phyloP scores from a whole-genome alignment of 345 rosid genomes.

The Euphorbia peplus region DNA sequence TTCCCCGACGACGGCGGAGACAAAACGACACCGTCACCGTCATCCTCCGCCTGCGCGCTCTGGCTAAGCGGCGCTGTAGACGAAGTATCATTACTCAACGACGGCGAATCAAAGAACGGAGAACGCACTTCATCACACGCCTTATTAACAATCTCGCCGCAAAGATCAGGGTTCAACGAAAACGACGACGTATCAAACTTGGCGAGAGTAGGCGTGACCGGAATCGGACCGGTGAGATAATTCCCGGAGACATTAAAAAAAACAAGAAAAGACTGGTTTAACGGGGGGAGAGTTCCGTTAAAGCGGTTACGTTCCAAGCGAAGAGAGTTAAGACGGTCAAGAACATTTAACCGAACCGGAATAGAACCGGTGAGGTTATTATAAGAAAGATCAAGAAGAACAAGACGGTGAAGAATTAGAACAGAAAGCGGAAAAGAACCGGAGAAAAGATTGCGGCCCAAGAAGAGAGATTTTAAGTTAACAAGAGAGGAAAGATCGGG shows the following conservation, averaged over 20 bases:
- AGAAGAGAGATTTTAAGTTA: conserved; percentile 64
- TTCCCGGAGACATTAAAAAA: conserved; percentile 71
- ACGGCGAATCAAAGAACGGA: conserved; percentile 56
- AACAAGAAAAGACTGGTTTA: conserved; percentile 56
- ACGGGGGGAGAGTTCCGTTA: conserved; percentile 63
- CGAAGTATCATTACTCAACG: conserved; percentile 32
- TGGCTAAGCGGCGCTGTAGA: conserved; percentile 54
- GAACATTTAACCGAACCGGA: conserved; percentile 45
- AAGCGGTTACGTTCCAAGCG: conserved; percentile 64
- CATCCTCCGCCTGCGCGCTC: conserved; percentile 54
- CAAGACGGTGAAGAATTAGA: conserved; percentile 53
- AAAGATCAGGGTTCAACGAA: conserved; percentile 57
- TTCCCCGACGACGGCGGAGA: conserved; percentile 42
- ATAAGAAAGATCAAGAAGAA: conserved; percentile 52
- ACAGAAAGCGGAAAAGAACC: conserved; percentile 72
- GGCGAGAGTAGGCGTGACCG: conserved; percentile 58
- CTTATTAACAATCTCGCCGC: conserved; percentile 70
- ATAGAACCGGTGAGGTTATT: conserved; percentile 56
- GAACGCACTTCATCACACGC: conserved; percentile 47
- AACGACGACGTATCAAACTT: conserved; percentile 62
- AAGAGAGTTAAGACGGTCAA: conserved; percentile 56
- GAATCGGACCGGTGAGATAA: conserved; percentile 67
- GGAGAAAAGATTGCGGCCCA: conserved; percentile 57
- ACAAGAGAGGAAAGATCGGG: conserved; percentile 81
- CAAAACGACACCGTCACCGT: conserved; percentile 34